Evolutionary conservation across 352 stramenopile species (phyloP).

Genomic region (Pythium insidiosum): DNA sequence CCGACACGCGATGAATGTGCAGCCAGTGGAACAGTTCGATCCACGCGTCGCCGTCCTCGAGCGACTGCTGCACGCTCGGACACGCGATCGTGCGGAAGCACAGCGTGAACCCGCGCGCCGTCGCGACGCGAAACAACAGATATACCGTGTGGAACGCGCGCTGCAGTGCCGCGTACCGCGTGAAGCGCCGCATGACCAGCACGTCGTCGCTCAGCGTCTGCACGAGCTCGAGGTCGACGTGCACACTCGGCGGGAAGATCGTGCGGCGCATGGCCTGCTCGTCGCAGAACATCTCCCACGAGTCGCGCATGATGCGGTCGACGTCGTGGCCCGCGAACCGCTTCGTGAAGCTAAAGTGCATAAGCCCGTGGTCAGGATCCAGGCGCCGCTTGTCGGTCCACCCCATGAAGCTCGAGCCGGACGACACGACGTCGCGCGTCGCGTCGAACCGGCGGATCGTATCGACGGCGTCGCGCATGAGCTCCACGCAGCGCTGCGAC

Average conservation of each 20-base stretch:
- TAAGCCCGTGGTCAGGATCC: constrained; percentile 27
- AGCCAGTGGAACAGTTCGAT: constrained; percentile 69
- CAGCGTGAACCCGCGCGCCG: constrained; percentile 40
- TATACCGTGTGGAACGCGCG: constrained; percentile 64
- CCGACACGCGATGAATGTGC: constrained; percentile 22
- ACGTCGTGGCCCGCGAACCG: constrained; percentile 21
- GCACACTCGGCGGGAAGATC: constrained; percentile 37
- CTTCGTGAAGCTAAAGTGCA: constrained; percentile 65
- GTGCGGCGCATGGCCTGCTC: constrained; percentile 38
- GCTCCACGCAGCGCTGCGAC: constrained; percentile 20
- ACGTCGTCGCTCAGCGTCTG: constrained; percentile 44
- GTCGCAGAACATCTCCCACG: constrained; percentile 39
- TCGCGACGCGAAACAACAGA: constrained; percentile 56
- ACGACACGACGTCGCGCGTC: constrained; percentile 28
- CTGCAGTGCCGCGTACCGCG: constrained; percentile 36
- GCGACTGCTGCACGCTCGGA: constrained; percentile 31
- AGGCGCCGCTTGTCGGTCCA: constrained; percentile 52
- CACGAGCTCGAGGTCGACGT: constrained; percentile 32
- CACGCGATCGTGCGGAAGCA: constrained; percentile 58
- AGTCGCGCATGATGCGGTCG: constrained; percentile 31
- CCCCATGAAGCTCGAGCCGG: constrained; percentile 37
- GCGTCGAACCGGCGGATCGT: constrained; percentile 42
- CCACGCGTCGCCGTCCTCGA: constrained; percentile 42
- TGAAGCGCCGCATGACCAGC: constrained; percentile 46
- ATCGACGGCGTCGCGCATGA: constrained; percentile 53